Percentiles rank a stretch among this genome's conserved stretches.
Evolutionary conservation across 306 rosid genomes (phyloP).

Genomic region (Morella rubra): DNA sequence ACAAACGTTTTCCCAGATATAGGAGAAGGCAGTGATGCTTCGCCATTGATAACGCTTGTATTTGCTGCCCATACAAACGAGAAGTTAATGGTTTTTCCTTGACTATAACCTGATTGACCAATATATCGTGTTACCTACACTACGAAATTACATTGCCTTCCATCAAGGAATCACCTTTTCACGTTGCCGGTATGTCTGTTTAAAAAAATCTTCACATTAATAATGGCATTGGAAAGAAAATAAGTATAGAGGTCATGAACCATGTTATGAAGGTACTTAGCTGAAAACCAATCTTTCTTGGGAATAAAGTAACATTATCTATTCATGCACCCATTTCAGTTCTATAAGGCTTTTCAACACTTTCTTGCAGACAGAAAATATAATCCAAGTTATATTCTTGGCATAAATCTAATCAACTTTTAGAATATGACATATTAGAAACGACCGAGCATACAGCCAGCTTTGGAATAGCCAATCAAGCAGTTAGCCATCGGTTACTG

Average conservation of each 20-base stretch:
- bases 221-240: neutral
- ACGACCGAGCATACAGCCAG: neutral
- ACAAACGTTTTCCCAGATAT: slow-evolving; percentile 41
- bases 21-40: slow-evolving; percentile 29
- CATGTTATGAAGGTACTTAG: neutral
- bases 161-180: slow-evolving; percentile 9
- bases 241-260: neutral
- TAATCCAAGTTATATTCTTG: neutral
- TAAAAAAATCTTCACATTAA: slow-evolving; percentile 5
- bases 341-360: neutral
- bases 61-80: slow-evolving; percentile 17
- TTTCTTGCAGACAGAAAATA: neutral
- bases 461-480: neutral
- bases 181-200: neutral
- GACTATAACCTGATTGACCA: neutral
- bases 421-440: neutral
- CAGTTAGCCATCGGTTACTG: neutral
- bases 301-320: neutral
- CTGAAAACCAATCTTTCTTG: too few species aligned
- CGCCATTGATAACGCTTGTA: slow-evolving; percentile 22
- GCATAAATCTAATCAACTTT: neutral
- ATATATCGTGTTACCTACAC: slow-evolving; percentile 10
- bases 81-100: neutral
- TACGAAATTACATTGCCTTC: neutral
- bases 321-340: neutral